Evolutionary conservation across 1,284 basidiomycete genomes (phyloP).

Genomic region (Anthracocystis setariae): DNA sequence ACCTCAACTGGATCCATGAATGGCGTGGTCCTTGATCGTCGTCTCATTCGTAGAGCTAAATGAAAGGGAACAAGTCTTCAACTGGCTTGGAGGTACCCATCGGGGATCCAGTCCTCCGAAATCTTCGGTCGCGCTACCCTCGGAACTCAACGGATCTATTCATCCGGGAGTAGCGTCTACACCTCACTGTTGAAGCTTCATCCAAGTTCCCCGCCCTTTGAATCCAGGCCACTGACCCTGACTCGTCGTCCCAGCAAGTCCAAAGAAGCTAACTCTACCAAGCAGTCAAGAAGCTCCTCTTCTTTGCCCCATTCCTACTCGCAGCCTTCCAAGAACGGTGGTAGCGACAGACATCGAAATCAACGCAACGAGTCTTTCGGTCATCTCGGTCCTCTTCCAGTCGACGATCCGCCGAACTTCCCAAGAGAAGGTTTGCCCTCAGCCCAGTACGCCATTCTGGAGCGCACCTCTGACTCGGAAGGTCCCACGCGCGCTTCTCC

Average conservation of each 20-base stretch:
- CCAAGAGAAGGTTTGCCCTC: slow-evolving; percentile 22
- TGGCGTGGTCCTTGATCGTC: slow-evolving; percentile 30
- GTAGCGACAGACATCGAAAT: slow-evolving; percentile 3
- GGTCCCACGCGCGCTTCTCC: slow-evolving; percentile 2
- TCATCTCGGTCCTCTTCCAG: slow-evolving; percentile 27
- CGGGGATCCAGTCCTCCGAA: slow-evolving; percentile 6
- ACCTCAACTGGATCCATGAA: slow-evolving; percentile 7
- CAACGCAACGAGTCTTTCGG: slow-evolving; percentile 36
- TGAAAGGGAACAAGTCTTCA: slow-evolving; percentile 37
- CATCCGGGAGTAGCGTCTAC: slow-evolving; percentile 5
- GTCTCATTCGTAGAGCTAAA: slow-evolving; percentile 43
- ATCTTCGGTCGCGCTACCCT: slow-evolving; percentile 17
- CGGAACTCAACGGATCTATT: slow-evolving; percentile 19
- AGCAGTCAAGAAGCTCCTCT: slow-evolving; percentile 15
- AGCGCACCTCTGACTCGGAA: slow-evolving; percentile 15
- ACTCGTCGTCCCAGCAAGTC: slow-evolving; percentile 34
- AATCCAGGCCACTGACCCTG: slow-evolving; percentile 13
- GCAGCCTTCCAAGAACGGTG: slow-evolving; percentile 17
- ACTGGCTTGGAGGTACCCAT: slow-evolving; percentile 15
- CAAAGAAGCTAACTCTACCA: slow-evolving; percentile 17
- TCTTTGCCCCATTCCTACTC: slow-evolving; percentile 46
- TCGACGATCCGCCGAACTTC: slow-evolving; percentile 17
- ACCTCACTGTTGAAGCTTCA: slow-evolving; percentile 16
- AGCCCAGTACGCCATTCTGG: slow-evolving; percentile 28
- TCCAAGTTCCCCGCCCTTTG: slow-evolving; percentile 14